Evolutionary conservation across 441 rosid genomes (phyloP).

Genomic region (Adansonia rubrostipa): DNA sequence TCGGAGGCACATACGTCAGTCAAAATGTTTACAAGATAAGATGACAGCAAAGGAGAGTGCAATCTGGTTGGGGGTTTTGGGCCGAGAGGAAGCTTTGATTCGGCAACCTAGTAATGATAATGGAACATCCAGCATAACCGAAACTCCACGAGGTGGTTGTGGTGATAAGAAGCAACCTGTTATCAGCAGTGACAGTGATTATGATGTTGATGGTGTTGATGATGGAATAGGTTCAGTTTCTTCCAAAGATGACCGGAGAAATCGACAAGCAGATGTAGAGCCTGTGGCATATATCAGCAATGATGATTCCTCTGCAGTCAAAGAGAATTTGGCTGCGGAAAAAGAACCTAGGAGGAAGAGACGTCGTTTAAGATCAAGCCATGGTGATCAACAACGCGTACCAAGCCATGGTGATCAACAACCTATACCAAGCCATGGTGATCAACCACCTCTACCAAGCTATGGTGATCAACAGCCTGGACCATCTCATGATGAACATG

Average conservation of each 20-base stretch:
- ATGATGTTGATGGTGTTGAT: constrained; percentile 44
- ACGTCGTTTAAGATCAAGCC: not conserved
- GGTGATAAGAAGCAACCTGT: constrained; percentile 38
- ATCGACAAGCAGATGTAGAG: constrained; percentile 40
- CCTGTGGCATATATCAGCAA: constrained; percentile 30
- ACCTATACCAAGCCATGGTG: too few species aligned
- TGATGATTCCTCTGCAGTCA: constrained; percentile 26
- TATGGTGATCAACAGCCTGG: not conserved
- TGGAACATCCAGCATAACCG: constrained; percentile 68
- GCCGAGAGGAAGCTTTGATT: constrained; percentile 72
- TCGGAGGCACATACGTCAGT: constrained; percentile 83
- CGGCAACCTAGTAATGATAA: constrained; percentile 5
- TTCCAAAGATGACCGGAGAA: constrained; percentile 65
- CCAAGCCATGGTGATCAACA: too few species aligned
- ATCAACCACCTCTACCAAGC: too few species aligned
- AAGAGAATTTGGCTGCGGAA: constrained; percentile 39
- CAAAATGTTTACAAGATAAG: constrained; percentile 98
- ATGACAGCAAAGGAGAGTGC: constrained; percentile 99
- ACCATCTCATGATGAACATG: constrained; percentile 29
- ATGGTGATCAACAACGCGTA: too few species aligned
- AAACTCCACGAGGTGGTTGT: constrained; percentile 48
- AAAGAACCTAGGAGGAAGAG: constrained; percentile 38
- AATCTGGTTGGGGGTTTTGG: constrained; percentile 89
- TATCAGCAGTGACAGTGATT: too few species aligned
- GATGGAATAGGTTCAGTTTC: constrained; percentile 75